Base-by-base conservation (phyloP, 768 basidiomycete genomes). In the Amanita jacksonii region DNA sequence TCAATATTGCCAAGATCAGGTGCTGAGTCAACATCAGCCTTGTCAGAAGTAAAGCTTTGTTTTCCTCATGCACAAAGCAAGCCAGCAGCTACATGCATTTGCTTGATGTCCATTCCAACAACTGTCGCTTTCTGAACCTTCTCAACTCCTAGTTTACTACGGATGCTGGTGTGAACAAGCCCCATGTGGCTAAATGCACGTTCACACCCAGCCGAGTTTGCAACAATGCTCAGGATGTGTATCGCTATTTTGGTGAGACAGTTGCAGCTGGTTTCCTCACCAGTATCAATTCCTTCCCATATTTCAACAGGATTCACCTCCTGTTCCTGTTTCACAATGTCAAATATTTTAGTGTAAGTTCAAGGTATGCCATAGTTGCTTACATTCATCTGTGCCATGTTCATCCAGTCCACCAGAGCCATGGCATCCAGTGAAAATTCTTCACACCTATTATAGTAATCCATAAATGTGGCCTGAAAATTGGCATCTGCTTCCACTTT, bases 181-280 rank as follows among this genome's bases (percentile, higher is more conserved):
- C 61, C 59, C 36, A 58, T 51, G 12, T 40, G 28, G 46, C 62
- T 64, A 52, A 62, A 64, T 3, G 53, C 18, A 2, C 61, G 48
- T 40, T 64, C 57, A 27, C 52, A 57, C 8, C 53, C 55, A 8
- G 63, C 60, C 6, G 59, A 62, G 43, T 61, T 64, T 8, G 56
- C 52, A 9, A 51, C 30, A 28, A 58, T 42, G 41, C 49, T 50
- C 22, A 58, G 51, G 31, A 62, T 20, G 28, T 33, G 51, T 12
- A 54, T 46, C 0, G 61, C 58, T 19, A 63, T 45, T 33, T 49
- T 54, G 2, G 47, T 45, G 35, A 60, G 52, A 10, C 30, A 27
- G 32, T 58, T 54, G 18, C 49, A 48, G 37, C 53, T 54, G 1
- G 16, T 45, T 33, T 32, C 36, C 10, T 41, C n/a, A 5, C 41